These are phyloP conservation scores for Exophiala sp. DNA, from an alignment of 2,329 filamentous ascomycete genomes.

Conservation along the genomic window DNA sequence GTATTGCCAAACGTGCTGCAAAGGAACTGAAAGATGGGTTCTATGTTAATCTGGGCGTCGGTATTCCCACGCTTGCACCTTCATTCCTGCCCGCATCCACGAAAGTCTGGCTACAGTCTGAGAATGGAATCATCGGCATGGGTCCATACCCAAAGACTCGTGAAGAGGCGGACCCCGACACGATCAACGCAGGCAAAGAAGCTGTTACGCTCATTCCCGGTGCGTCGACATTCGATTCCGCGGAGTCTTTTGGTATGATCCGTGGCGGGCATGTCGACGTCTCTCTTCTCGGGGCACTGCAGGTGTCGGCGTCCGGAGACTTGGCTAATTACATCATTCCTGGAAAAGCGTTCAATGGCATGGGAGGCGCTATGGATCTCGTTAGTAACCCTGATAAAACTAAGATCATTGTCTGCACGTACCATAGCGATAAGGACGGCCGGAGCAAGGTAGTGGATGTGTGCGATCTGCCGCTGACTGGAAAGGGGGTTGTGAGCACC, in stretches of 20 bases:
- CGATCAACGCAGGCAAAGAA: conserved; percentile 85
- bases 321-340: conserved; percentile 89
- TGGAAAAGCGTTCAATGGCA: conserved; percentile 79
- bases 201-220: conserved; percentile 77
- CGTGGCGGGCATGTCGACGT: conserved; percentile 79
- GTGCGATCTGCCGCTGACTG: conserved; percentile 64
- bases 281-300: conserved; percentile 76
- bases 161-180: conserved; percentile 69
- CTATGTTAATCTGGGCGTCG: conserved; percentile 77
- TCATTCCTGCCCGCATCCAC: conserved; percentile 66
- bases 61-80: conserved; percentile 78
- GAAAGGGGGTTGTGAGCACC: conserved; percentile 63
- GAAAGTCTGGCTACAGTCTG: conserved; percentile 78
- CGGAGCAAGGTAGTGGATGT: conserved; percentile 63
- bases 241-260: conserved; percentile 86
- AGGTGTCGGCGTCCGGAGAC: conserved; percentile 74
- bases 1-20: conserved; percentile 72
- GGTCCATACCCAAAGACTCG: conserved; percentile 71
- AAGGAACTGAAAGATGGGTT: conserved; percentile 76
- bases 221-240: conserved; percentile 71
- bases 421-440: conserved; percentile 67
- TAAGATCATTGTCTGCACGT: conserved; percentile 69
- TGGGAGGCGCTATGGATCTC: conserved; percentile 75
- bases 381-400: conserved; percentile 68
- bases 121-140: conserved; percentile 83